These are phyloP conservation scores for Saccharomycopsis microspora DNA, from an alignment of 805 yeast genomes.

Conservation along the genomic window DNA sequence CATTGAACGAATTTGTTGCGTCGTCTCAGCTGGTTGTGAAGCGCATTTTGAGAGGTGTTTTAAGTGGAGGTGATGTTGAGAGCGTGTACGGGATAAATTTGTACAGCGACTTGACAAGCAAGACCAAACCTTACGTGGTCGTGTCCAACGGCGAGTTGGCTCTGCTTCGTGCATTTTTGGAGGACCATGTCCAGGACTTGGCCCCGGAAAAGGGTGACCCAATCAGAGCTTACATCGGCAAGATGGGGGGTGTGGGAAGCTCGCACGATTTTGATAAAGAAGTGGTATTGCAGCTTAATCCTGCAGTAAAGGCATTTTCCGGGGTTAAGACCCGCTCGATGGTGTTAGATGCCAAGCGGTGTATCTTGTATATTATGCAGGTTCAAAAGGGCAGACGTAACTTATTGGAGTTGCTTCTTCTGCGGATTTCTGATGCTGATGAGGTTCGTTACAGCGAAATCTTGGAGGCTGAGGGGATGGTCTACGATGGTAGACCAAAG, in stretches of 20 bases:
- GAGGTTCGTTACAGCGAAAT: constrained; percentile 56
- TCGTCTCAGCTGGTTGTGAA: constrained; percentile 37
- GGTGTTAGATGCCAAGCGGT: constrained; percentile 69
- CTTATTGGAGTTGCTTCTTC: constrained; percentile 56
- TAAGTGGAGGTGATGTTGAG: constrained; percentile 45
- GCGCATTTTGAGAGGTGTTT: constrained; percentile 32
- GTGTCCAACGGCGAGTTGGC: constrained; percentile 31
- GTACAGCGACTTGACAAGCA: constrained; percentile 56
- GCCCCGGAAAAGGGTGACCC: constrained; percentile 39
- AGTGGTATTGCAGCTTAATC: constrained; percentile 28
- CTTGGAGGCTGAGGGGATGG: constrained; percentile 21
- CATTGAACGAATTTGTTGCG: constrained; percentile 62
- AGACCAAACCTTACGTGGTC: constrained; percentile 29
- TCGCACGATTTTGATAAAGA: constrained; percentile 16
- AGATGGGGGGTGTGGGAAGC: background rate
- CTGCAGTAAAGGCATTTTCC: constrained; percentile 32
- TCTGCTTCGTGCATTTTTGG: constrained; percentile 30
- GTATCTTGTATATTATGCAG: constrained; percentile 69
- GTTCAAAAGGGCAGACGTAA: constrained; percentile 60
- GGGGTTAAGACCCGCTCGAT: constrained; percentile 51
- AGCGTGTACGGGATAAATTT: constrained; percentile 46
- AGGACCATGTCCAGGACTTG: constrained; percentile 30
- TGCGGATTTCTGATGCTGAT: constrained; percentile 56
- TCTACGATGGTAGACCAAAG: background rate
- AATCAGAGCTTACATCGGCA: constrained; percentile 18